Percentiles rank a stretch among this genome's conserved stretches.
Conservation (phyloP, 2,329 filamentous ascomycete genomes). For the Aspergillus terreus region DNA sequence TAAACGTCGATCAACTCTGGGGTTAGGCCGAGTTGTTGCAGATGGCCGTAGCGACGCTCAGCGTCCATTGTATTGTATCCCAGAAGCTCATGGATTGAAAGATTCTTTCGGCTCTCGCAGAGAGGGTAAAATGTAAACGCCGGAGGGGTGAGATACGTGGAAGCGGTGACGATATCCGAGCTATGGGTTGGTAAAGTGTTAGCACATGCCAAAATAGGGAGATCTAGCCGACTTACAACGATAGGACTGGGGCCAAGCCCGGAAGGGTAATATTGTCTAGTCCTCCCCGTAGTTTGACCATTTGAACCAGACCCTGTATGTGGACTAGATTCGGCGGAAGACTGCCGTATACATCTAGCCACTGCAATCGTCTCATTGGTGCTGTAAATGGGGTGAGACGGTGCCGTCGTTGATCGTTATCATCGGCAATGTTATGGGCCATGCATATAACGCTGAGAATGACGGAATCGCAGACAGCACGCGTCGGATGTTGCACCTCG, state of each 20-base stretch:
- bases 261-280: conserved; percentile 32
- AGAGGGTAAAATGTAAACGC: conserved; percentile 27
- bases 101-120: conserved; percentile 13
- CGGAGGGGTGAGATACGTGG: conserved; percentile 19
- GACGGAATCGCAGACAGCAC: conserved; percentile 31
- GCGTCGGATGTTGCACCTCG: conserved; percentile 28
- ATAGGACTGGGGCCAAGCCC: conserved; percentile 35
- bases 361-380: conserved; percentile 33
- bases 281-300: conserved; percentile 36
- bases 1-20: conserved; percentile 27
- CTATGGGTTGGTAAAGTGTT: conserved; percentile 9
- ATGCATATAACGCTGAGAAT: conserved; percentile 36
- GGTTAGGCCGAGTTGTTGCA: conserved; percentile 25
- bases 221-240: conserved; percentile 28
- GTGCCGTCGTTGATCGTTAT: conserved; percentile 11
- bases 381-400: conserved; percentile 27
- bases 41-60: conserved; percentile 21
- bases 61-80: conserved; percentile 23
- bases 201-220: neutral
- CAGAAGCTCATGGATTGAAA: conserved; percentile 21
- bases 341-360: conserved; percentile 34
- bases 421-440: conserved; percentile 27
- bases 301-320: conserved; percentile 30
- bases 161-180: conserved; percentile 27
- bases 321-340: conserved; percentile 34